Base-by-base conservation (phyloP, 371 early-diverging fungal genomes). In the Gilbertella persicaria region DNA sequence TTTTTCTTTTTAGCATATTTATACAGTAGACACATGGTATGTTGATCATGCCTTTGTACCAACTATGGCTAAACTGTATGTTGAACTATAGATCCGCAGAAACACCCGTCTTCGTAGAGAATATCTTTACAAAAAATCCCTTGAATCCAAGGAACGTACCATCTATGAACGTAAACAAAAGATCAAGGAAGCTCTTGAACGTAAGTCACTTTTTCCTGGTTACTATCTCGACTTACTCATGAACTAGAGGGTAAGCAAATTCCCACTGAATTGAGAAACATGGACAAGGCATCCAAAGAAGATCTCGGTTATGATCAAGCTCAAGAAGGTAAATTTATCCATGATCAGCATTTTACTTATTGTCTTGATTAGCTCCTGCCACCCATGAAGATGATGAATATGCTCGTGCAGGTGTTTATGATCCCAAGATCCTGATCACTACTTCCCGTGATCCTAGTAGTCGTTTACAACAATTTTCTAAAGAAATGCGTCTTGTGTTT, bases 341-440 rank as follows among this genome's bases (percentile, higher is more conserved):
- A 16, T 2, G 17, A 5, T 40, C 20, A 20, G 23, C 25, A n/a
- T 10, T 3, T 23, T 5, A 23, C 21, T 30, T 5, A 36, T 33
- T 53, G 4, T 50, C 21, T 19, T 30, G 23, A n/a, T 23, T 64
- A 91, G 87, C 53, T 5, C 88, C 90, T 39, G 80, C 86, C 3
- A 84, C 87, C 9, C 94, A 97, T 62, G 86, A 90, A 47, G 99
- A 98, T 71, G 97, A 98, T 62, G 99, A 98, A 81, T 98, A 98
- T 71, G 88, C 97, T 16, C 83, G 85, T 20, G 97, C 96, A 16
- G 97, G 97, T 43, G 83, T 89, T 19, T 84, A 75, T 49, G 98
- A 97, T 60, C 98, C 99, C 44, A 99, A 98, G 66, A 84, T 99
- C 12, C 72, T 99, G 21, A 92, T 99, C 38, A 99, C 99, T 16